These are phyloP conservation scores for Neurospora sublineolata DNA, from an alignment of 495 filamentous ascomycete species.

Conservation along the genomic window DNA sequence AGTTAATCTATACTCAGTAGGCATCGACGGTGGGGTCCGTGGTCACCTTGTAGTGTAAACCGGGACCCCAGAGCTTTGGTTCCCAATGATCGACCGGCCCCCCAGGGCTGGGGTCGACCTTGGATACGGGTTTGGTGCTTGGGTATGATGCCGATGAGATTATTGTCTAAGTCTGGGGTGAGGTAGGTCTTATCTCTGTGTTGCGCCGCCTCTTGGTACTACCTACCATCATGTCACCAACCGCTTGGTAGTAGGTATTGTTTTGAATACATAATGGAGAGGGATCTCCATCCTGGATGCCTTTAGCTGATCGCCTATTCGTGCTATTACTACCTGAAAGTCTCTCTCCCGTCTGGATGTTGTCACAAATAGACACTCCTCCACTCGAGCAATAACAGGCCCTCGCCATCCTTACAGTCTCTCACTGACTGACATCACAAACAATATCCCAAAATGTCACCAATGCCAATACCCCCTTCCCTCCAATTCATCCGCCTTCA, in stretches of 20 bases:
- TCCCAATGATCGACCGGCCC: neutral
- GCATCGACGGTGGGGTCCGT: neutral
- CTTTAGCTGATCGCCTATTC: neutral
- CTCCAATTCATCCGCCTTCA: neutral
- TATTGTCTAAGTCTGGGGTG: neutral
- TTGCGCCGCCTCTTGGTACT: neutral
- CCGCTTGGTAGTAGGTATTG: neutral
- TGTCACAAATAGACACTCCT: neutral
- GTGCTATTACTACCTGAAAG: neutral
- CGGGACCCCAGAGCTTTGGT: neutral
- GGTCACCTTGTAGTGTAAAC: neutral
- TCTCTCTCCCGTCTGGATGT: neutral
- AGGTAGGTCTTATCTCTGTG: neutral
- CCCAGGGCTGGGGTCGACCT: neutral
- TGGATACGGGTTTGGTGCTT: neutral
- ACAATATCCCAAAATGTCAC: neutral
- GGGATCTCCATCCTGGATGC: neutral
- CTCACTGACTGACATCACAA: neutral
- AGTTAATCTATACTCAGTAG: neutral
- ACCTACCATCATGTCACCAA: neutral
- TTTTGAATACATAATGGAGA: neutral
- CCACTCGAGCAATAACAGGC: neutral
- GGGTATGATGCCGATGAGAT: neutral
- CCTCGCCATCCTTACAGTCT: neutral
- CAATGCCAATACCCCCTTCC: neutral